phyloP scores from a whole-genome alignment of 1,284 basidiomycete genomes.

The Pseudozyma hubeiensis region DNA sequence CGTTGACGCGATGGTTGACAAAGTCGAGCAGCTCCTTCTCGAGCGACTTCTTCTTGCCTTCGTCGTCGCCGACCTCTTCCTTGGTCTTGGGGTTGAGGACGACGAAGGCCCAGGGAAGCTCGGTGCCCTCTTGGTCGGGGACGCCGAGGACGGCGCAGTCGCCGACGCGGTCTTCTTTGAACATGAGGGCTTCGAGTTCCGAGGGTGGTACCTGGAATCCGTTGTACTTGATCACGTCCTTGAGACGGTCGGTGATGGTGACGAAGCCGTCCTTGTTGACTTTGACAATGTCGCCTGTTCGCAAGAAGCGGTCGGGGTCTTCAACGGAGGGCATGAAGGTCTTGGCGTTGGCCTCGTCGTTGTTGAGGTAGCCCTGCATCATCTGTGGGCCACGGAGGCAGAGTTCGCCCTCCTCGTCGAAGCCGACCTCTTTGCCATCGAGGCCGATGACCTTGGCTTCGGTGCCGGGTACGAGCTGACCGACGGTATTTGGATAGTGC shows the following conservation, averaged over 20 bases:
- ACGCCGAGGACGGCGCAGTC: constrained; percentile 60
- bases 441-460: constrained; percentile 57
- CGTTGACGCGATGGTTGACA: constrained; percentile 58
- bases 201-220: constrained; percentile 67
- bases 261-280: constrained; percentile 61
- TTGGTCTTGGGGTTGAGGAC: constrained; percentile 37
- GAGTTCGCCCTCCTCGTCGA: constrained; percentile 61
- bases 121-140: constrained; percentile 43
- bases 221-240: constrained; percentile 68
- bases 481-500: constrained; percentile 51
- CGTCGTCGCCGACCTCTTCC: constrained; percentile 23
- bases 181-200: constrained; percentile 61
- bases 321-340: constrained; percentile 47
- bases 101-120: constrained; percentile 60
- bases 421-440: constrained; percentile 49
- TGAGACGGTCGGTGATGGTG: constrained; percentile 62
- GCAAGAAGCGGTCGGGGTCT: constrained; percentile 48
- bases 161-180: constrained; percentile 48
- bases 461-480: constrained; percentile 60
- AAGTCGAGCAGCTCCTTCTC: constrained; percentile 45
- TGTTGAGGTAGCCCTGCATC: constrained; percentile 66
- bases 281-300: constrained; percentile 64
- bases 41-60: constrained; percentile 30
- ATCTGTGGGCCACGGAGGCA: constrained; percentile 64
- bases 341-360: constrained; percentile 59